Base-by-base conservation (phyloP, 345 rosid genomes). In the Brassica nigra region DNA sequence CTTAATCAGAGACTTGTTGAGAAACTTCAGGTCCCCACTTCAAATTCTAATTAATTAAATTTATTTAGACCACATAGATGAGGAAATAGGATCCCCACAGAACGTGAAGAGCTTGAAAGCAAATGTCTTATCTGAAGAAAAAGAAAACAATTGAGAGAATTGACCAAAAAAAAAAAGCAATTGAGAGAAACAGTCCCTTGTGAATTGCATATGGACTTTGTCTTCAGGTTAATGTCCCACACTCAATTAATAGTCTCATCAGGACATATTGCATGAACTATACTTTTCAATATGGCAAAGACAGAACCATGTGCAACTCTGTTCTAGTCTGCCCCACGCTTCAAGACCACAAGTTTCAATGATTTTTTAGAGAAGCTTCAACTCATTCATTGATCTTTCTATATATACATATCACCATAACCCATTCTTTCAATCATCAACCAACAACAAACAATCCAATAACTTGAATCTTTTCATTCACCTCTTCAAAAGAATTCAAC, bases 231-330 rank as follows among this genome's bases (percentile, higher is more conserved):
- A n/a, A 49, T 20, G 70, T 59, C 78, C 23, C 16, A 79, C 47
- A 10, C 27, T 33, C 64, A 6, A 31, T 44, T 49, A 68, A 66
- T 71, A 29, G 28, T 61, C 62, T 34, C 14, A 67, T 8, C 75
- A 67, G 67, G n/a, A 73, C 20, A 66, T 18, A 18, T 33, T 23
- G n/a, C 30, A 66, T 58, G 59, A 59, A 12, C 58, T 34, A 33
- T 12, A 77, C 20, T 31, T 72, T 62, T 68, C 33, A 5, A 58
- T 0, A 34, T 30, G n/a, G 18, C 16, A 8, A 33, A 47, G 82
- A 79, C 83, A 67, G 29, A 79, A 15, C 77, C 82, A 79, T 79
- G 82, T 79, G 81, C 49, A 15, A 31, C 70, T 61, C 27, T 66
- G 20, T 61, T 61, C 44, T 59, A 6, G 61, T 30, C 28, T 59